Evolutionary conservation across 768 basidiomycete species (phyloP), one percentile per base, ranked within the genome.

Genomic region (Boletus bicolor): DNA sequence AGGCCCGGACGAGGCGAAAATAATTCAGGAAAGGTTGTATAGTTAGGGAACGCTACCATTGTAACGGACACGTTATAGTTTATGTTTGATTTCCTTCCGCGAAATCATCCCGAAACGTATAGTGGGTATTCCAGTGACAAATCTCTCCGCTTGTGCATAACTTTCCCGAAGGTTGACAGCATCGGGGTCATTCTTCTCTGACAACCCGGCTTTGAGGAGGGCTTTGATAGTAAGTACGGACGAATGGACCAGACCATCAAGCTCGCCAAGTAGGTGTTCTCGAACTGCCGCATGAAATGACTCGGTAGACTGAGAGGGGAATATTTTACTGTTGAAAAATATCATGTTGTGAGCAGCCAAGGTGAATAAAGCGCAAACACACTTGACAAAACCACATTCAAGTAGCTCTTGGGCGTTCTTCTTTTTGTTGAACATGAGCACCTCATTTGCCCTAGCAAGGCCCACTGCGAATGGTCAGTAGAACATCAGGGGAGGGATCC

Each of bases 401-500:
- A 81, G 70, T 0, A 90, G 73, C 41, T 86, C 84, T 57, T 81
- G 74, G 0, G 83, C 81, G 1, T 66, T 72, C 58, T 86, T 80
- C 70, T 83, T 88, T 71, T 83, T 84, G 43, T 86, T 87, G 73
- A 84, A 84, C 11, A 90, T 71, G 3, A 90, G 75, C 1, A 82
- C 84, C 56, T 90, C 88, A 48, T 87, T 89, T 28, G 87, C 87
- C 60, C 80, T 82, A 14, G 80, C 79, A 26, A 84, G 65, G 15
- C 87, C 87, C 83, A 88, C 87, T 89, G 51, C n/a, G 14, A 21
- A 54, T 17, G 12, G 28, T 53, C 17, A 4, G 44, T 50, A 26
- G 49, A 37, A 42, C 11, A 6, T 44, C n/a, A 14, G 44, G 36
- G 2, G 1, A 19, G 30, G 5, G 1, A 37, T 39, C 11, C 15